Evolutionary conservation across 169 alveolate species (phyloP), one percentile per base, ranked within the genome.

Genomic region (Toxoplasma gondii): DNA sequence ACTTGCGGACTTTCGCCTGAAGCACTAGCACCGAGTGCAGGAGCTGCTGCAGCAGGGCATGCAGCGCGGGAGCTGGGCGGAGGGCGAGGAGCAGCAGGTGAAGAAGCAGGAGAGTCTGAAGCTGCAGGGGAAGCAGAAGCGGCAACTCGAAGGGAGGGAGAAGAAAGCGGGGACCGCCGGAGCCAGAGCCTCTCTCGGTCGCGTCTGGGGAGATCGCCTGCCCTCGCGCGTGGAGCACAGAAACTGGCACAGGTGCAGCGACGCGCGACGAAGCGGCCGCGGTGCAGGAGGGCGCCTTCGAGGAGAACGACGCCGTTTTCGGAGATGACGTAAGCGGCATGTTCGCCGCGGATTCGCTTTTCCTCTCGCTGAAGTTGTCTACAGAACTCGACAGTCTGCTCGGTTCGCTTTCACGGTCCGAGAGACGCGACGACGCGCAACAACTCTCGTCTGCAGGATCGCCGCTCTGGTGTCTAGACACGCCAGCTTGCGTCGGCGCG

Each of bases 71-170:
- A 5, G 88, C n/a, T 7, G 53, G 87, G 24, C 93, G 87, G 78
- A 90, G 88, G 49, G 93, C 81, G 24, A 90, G 93, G 22, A 39
- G 67, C 43, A 90, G 93, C 80, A 90, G 88, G 34, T 90, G 93
- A 0, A 70, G 43, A 24, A 78, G 82, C 45, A 90, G 93, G 70
- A 90, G 93, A 67, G 82, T 43, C 10, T 90, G 93, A 67, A 90
- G 88, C 87, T 90, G 93, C 70, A 90, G 88, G 31, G 93, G 93
- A 36, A 90, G 93, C 41, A 90, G 88, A 36, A 90, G 88, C 27
- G 93, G 88, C 93, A 90, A 49, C 44, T 90, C 84, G 74, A 90
- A 90, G 31, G 93, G 93, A 4, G 93, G 93, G 0, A 90, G 27
- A 12, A 82, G 54, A 17, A 38, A 82, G 64, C 90, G 29, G 67